Base-by-base conservation (phyloP, 257 asterid genomes). In the Capsicum baccatum region DNA sequence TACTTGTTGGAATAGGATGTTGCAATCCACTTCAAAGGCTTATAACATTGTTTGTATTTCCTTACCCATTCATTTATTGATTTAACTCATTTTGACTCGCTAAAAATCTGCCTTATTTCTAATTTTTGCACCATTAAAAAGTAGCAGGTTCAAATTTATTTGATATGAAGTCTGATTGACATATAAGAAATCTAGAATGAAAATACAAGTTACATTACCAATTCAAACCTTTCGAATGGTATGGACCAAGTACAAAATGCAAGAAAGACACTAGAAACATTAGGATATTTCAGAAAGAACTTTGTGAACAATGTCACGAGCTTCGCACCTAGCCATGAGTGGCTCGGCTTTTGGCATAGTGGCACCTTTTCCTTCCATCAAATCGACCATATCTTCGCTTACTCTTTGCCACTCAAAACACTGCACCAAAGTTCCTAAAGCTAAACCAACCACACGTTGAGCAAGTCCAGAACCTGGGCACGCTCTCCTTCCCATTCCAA, bases 401-500 rank as follows among this genome's bases (percentile, higher is more conserved):
- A 88, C 7, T 94, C 76, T 35, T 62, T 37, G 42, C 96, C 98
- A 94, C 9, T 94, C 92, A 16, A 91, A 94, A 73, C 96, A 58
- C 79, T 93, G 98, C 6, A 93, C 85, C 58, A 93, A 7, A 1
- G 93, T 26, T 81, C 88, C 98, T 21, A 92, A 37, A 0, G 85
- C 68, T 89, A 92, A 83, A 0, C 93, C 88, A 26, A 94, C 87
- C 5, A 92, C 88, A 19, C 92, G 88, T 4, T 86, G 89, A 42
- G 94, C 94, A 69, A 94, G 76, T 5, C 88, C 91, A 6, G 62
- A 50, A 4, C 98, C 98, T 0, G 98, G 95, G 63, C 98, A 94
- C 5, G 93, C 88, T 86, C 97, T 87, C 85, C 97, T 88, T 8
- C 98, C 98, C 92, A 90, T 87, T 52, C 97, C 98, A 83, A 94